Evolutionary conservation across 2,329 filamentous ascomycete genomes (phyloP).

Genomic region (Fusarium pseudograminearum): DNA sequence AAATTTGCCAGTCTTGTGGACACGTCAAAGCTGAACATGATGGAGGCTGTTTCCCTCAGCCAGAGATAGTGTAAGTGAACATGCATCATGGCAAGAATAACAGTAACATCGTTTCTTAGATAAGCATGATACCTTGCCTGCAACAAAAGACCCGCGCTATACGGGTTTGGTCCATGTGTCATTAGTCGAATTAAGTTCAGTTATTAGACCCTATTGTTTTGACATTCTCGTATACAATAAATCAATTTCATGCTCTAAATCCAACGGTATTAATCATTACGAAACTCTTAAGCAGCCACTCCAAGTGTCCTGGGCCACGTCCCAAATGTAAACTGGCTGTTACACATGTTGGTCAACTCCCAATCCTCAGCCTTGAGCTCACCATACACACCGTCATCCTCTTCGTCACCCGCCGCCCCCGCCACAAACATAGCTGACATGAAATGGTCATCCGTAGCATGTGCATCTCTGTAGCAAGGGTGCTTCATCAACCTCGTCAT

Average conservation of each 20-base stretch:
- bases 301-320: conserved; percentile 29
- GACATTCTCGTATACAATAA: too few species aligned
- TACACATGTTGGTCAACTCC: conserved; percentile 75
- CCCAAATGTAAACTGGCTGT: conserved; percentile 69
- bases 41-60: background rate
- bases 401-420: conserved; percentile 63
- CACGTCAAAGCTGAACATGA: background rate
- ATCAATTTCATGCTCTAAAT: background rate
- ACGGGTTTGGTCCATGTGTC: too few species aligned
- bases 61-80: background rate
- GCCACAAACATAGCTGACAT: conserved; percentile 74
- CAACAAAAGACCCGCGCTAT: background rate
- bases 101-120: background rate
- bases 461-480: conserved; percentile 72
- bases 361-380: conserved; percentile 70
- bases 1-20: background rate
- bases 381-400: conserved; percentile 58
- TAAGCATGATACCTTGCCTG: background rate
- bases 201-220: too few species aligned
- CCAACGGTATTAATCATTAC: background rate
- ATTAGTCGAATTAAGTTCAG: too few species aligned
- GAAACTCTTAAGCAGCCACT: background rate
- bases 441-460: conserved; percentile 78
- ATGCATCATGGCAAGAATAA: background rate
- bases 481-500: conserved; percentile 76